These are phyloP conservation scores for Trypanosoma cruzi DNA, from an alignment of 208 protist genomes.

Conservation along the genomic window DNA sequence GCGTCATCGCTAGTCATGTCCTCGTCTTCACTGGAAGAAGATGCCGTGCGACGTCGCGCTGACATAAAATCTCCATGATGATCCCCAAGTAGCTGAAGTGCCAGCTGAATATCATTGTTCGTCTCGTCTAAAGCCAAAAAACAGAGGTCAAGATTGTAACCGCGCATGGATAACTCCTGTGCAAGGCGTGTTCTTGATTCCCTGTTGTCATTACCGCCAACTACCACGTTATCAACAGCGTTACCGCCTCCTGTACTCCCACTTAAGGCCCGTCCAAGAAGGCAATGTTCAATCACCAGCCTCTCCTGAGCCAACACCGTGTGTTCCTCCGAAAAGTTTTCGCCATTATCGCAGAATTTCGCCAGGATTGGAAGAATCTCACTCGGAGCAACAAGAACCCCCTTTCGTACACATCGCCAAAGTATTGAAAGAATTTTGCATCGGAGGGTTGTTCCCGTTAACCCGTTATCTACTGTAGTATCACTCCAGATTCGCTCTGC, in stretches of 20 bases:
- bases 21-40: slow-evolving; percentile 31
- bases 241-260: neutral
- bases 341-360: slow-evolving; percentile 19
- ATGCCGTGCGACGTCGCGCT: slow-evolving; percentile 20
- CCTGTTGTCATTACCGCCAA: neutral
- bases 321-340: slow-evolving; percentile 17
- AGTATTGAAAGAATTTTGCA: slow-evolving; percentile 62
- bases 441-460: slow-evolving; percentile 30
- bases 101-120: slow-evolving; percentile 29
- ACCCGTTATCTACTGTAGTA: slow-evolving; percentile 16
- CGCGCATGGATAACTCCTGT: slow-evolving; percentile 39
- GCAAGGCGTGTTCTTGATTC: slow-evolving; percentile 30
- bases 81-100: slow-evolving; percentile 34
- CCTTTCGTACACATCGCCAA: slow-evolving; percentile 39
- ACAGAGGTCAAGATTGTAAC: slow-evolving; percentile 39
- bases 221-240: neutral
- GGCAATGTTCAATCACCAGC: slow-evolving; percentile 33
- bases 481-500: slow-evolving; percentile 21
- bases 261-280: slow-evolving; percentile 15
- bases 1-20: slow-evolving; percentile 35
- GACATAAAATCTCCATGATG: slow-evolving; percentile 41
- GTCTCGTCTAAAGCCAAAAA: slow-evolving; percentile 38
- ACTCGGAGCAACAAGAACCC: slow-evolving; percentile 11
- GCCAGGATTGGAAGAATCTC: slow-evolving; percentile 24
- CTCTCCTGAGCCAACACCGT: slow-evolving; percentile 20